Evolutionary conservation across 148 eudicot genomes (phyloP).

Genomic region (Beta vulgaris): DNA sequence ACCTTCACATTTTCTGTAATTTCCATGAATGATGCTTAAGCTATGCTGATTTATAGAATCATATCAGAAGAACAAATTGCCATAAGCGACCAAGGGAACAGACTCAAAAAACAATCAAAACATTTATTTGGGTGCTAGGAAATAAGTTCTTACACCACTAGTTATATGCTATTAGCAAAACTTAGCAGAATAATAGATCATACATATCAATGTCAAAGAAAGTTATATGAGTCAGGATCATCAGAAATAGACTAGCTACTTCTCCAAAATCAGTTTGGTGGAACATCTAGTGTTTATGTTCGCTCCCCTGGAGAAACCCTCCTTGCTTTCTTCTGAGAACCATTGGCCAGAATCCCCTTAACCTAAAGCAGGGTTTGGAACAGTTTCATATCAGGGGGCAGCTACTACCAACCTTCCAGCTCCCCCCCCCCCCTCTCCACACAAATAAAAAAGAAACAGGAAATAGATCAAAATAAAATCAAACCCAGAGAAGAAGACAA

Average conservation of each 20-base stretch:
- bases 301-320: background rate
- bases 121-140: background rate
- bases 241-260: constrained; percentile 3
- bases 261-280: background rate
- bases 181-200: background rate
- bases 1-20: too few species aligned
- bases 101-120: background rate
- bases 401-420: background rate
- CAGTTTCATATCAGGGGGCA: background rate
- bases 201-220: background rate
- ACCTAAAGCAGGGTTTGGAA: background rate
- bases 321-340: background rate
- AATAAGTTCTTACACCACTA: background rate
- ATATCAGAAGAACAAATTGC: background rate
- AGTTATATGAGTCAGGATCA: background rate
- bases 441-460: background rate
- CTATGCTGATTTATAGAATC: too few species aligned
- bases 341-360: background rate
- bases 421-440: background rate
- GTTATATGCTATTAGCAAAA: background rate
- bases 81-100: background rate
- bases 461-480: background rate
- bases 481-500: background rate
- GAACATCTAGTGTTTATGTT: background rate
- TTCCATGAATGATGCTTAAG: too few species aligned